Base-by-base conservation (phyloP, 169 alveolate genomes). In the Cystoisospora suis region DNA sequence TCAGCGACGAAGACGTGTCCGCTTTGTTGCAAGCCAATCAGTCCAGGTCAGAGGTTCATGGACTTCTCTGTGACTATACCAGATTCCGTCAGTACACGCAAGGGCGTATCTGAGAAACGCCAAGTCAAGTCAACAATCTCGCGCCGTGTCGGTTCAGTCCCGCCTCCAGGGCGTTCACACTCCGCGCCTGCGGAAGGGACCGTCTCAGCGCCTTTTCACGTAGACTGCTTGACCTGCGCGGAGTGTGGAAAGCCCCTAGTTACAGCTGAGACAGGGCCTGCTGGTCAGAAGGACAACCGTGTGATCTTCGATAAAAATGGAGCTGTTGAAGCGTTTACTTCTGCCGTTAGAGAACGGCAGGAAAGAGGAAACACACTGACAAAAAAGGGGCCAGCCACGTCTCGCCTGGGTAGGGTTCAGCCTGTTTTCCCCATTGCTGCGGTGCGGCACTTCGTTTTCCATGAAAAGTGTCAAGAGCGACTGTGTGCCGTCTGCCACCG, bases 381-480 rank as follows among this genome's bases (percentile, higher is more conserved):
- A n/a, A n/a, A n/a, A n/a, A n/a, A n/a, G n/a, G n/a, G n/a, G n/a
- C n/a, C n/a, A n/a, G n/a, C n/a, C n/a, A n/a, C n/a, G n/a, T n/a
- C n/a, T n/a, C n/a, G n/a, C n/a, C n/a, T n/a, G n/a, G n/a, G n/a
- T n/a, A n/a, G n/a, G n/a, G n/a, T n/a, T n/a, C n/a, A n/a, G n/a
- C n/a, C n/a, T n/a, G n/a, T n/a, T n/a, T n/a, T n/a, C n/a, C n/a
- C n/a, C n/a, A n/a, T 20, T 1, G 77, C 77, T 36, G 34, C 42
- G 9, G 38, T 72, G 15, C 46, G 42, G 83, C 23, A 72, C 56
- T 72, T 72, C 42, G 83, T 72, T 29, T 46, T 56, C 32, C 83
- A 72, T 34, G 83, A 23, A 6, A 72, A 72, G 56, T 72, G 83
- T 17, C 23, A 34, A 40, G 83, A 72, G 32, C 83, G 56, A 46